A percentile compares a stretch with the other conserved stretches of the same genome.
Evolutionary conservation across 208 protist genomes (phyloP).

Genomic region (Jaenimonas drosophilae): DNA sequence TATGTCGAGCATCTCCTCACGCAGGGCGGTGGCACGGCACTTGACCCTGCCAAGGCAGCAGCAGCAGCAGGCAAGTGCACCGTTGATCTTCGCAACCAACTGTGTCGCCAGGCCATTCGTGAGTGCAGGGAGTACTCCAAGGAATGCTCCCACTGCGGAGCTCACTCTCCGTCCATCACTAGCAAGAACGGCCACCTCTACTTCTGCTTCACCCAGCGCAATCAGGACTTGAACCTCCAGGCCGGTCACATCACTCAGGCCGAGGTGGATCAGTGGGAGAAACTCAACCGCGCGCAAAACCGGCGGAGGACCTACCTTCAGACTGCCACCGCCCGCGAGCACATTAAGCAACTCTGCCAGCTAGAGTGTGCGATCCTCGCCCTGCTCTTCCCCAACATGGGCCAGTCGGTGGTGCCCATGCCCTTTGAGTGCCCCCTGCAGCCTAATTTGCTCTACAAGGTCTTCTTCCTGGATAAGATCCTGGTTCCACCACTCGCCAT

Average conservation of each 20-base stretch:
- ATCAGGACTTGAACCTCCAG: constrained; percentile 40
- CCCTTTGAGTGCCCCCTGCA: constrained; percentile 38
- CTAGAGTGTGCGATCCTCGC: constrained; percentile 46
- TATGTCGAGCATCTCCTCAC: neutral
- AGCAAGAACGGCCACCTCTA: constrained; percentile 77
- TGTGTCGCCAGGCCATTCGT: constrained; percentile 58
- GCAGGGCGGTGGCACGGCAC: too few species aligned
- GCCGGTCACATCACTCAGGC: constrained; percentile 34
- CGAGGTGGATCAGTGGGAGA: constrained; percentile 55
- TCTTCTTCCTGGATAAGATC: constrained; percentile 81
- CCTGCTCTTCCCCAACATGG: constrained; percentile 72
- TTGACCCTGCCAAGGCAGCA: too few species aligned
- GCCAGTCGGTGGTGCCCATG: constrained; percentile 55
- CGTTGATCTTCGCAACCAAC: constrained; percentile 60
- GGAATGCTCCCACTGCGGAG: constrained; percentile 68
- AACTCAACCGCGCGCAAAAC: constrained; percentile 39
- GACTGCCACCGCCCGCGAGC: constrained; percentile 42
- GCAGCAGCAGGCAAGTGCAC: constrained; percentile 13
- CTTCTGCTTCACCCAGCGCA: constrained; percentile 70
- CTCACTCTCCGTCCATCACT: constrained; percentile 60
- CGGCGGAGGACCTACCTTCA: constrained; percentile 67
- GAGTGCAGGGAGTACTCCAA: constrained; percentile 45
- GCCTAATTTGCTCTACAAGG: constrained; percentile 53
- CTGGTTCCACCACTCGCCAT: constrained; percentile 78
- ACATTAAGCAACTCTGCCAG: constrained; percentile 79